Conservation (phyloP, 164 flowering plant genomes). For the Litsea cubeba region DNA sequence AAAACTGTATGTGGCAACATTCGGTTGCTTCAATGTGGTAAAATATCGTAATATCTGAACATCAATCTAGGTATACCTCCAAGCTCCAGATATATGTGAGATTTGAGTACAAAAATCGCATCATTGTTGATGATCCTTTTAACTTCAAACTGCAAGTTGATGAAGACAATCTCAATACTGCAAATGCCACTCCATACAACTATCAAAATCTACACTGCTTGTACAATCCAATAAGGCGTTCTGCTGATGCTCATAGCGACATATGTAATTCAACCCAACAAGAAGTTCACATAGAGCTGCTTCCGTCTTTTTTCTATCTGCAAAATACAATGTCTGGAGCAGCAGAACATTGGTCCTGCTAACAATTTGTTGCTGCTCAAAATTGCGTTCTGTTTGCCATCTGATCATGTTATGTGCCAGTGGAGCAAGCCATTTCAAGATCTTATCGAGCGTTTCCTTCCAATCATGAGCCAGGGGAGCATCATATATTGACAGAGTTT, state of each 20-base stretch:
- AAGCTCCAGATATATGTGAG: background rate
- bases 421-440: conserved; percentile 81
- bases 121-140: background rate
- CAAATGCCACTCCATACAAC: conserved; percentile 75
- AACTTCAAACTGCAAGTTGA: background rate
- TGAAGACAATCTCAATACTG: conserved; percentile 25
- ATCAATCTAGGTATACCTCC: conserved; percentile 14
- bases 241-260: conserved; percentile 94
- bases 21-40: conserved; percentile 9
- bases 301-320: conserved; percentile 78
- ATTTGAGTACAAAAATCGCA: background rate
- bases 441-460: conserved; percentile 70
- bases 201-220: conserved; percentile 86
- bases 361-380: conserved; percentile 85
- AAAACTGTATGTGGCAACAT: conserved; percentile 11
- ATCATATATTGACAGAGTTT: conserved; percentile 79
- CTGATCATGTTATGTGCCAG: conserved; percentile 92
- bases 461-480: conserved; percentile 93
- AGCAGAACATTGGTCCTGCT: conserved; percentile 74
- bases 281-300: conserved; percentile 77
- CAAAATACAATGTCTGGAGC: conserved; percentile 88
- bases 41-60: conserved; percentile 23
- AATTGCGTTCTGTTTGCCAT: conserved; percentile 97
- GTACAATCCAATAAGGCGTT: conserved; percentile 90
- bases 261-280: conserved; percentile 87